These are phyloP conservation scores for Cystobasidium slooffiae DNA, from an alignment of 1,284 basidiomycete species.

Conservation along the genomic window DNA sequence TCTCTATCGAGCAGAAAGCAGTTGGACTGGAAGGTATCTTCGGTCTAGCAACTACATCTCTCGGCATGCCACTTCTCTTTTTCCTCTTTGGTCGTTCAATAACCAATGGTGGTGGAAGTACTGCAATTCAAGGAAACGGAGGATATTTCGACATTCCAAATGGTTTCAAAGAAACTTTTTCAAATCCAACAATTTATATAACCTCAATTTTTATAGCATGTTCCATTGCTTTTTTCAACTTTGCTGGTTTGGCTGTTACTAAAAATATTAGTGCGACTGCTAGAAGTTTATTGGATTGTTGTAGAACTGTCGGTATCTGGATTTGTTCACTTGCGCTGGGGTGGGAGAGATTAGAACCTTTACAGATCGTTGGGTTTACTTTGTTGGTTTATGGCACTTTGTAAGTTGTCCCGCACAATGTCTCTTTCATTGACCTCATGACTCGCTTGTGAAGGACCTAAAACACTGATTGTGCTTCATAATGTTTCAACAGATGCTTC, in stretches of 20 bases:
- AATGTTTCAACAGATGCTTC: no score
- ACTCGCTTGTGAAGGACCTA: no score
- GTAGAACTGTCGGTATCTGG: slow-evolving; percentile 92
- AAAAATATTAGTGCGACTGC: slow-evolving; percentile 58
- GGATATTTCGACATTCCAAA: slow-evolving; percentile 89
- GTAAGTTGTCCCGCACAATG: no score
- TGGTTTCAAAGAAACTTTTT: slow-evolving; percentile 86
- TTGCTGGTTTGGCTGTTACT: slow-evolving; percentile 90
- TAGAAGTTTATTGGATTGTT: slow-evolving; percentile 80
- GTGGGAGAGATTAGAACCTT: slow-evolving; percentile 87
- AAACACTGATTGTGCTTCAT: no score
- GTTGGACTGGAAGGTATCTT: slow-evolving; percentile 95
- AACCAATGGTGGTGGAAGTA: not conserved
- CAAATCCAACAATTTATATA: slow-evolving; percentile 75
- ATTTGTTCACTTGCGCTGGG: slow-evolving; percentile 81
- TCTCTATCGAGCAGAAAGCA: slow-evolving; percentile 62
- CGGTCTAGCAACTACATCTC: slow-evolving; percentile 75
- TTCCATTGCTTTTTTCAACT: slow-evolving; percentile 90
- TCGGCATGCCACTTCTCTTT: slow-evolving; percentile 73
- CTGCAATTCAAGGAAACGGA: slow-evolving; percentile 62
- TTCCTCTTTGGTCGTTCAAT: slow-evolving; percentile 57
- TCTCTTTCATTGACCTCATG: no score
- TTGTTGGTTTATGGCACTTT: slow-evolving; percentile 75
- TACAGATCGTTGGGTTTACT: slow-evolving; percentile 87
- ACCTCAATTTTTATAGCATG: slow-evolving; percentile 67